Base-by-base conservation (phyloP, 164 flowering plant species). In the Vitis amurensis region DNA sequence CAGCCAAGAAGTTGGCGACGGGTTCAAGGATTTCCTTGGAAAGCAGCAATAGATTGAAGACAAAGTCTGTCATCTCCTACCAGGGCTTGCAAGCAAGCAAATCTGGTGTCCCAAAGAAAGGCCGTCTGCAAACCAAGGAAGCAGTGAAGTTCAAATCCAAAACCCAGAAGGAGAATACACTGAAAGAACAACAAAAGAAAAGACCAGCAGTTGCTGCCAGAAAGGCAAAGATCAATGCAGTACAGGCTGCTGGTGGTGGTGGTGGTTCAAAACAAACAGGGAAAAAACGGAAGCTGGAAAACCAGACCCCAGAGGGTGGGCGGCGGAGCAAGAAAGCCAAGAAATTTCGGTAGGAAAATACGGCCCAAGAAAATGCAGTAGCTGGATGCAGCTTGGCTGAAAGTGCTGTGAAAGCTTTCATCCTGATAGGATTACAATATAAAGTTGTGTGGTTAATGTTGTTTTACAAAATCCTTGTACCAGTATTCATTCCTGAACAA, bases 171-270 rank as follows among this genome's bases (percentile, higher is more conserved):
- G 64, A 23, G 11, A 72, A 74, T 37, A 64, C 65, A 59, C 55
- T 52, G 55, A 78, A 79, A 27, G 67, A 62, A 16, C 83, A 82
- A 3, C 29, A 30, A 55, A 69, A 55, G 11, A 92, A 94, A 77
- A 79, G 97, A 55, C 97, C 99, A n/a, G 77, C 97, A 0, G 97
- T 94, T 67, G 91, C 91, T 23, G 90, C 91, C 9, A 85, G 97
- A 77, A 94, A 92, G 78, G 90, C 87, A 10, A 84, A 76, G 63
- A 75, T 79, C 17, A 72, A 64, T 16, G 80, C 82, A 4, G n/a
- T 66, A 17, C 73, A 65, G 50, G 71, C 76, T 27, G 78, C 61
- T 64, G 84, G 78, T 58, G 59, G 44, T 31, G 37, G 44, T 31
- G 44, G 44, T 37, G 44, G 71, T 19, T 50, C 79, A 8, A 81